phyloP scores from a whole-genome alignment of 768 basidiomycete genomes.

The Kwoniella botswanensis region DNA sequence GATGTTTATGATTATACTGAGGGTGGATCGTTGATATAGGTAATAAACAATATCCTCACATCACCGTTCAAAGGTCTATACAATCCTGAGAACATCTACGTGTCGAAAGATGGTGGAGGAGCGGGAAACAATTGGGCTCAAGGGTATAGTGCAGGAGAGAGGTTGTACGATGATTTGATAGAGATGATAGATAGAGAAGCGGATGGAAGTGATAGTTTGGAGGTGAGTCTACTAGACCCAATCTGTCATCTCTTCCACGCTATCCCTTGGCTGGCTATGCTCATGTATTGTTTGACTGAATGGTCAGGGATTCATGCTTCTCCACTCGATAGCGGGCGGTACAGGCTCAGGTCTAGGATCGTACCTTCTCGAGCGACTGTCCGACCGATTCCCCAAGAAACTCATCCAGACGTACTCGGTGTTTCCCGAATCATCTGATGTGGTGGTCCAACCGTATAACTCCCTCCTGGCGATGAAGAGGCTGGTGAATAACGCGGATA shows the following conservation, averaged over 20 bases:
- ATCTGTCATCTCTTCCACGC: too few species aligned
- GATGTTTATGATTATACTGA: neutral
- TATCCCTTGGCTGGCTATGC: too few species aligned
- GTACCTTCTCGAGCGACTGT: constrained; percentile 92
- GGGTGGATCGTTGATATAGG: constrained; percentile 63
- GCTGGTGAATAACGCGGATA: constrained; percentile 93
- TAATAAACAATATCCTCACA: constrained; percentile 90
- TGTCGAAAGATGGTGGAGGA: constrained; percentile 96
- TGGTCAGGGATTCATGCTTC: constrained; percentile 99
- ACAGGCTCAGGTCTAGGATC: constrained; percentile 98
- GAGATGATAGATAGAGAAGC: constrained; percentile 99
- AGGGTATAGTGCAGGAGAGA: constrained; percentile 87
- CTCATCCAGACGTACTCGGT: constrained; percentile 99
- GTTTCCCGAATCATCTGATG: constrained; percentile 89
- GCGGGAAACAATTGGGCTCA: constrained; percentile 99
- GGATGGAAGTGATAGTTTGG: constrained; percentile 94
- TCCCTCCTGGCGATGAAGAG: constrained; percentile 90
- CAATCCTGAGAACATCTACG: constrained; percentile 96
- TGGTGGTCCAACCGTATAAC: constrained; percentile 99
- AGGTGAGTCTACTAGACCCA: constrained; percentile 64
- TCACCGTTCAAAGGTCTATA: constrained; percentile 87
- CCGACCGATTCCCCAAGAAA: constrained; percentile 98
- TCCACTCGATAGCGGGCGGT: constrained; percentile 98
- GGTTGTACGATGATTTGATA: constrained; percentile 93
- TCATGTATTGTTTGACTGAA: too few species aligned